These are phyloP conservation scores for Fusarium gaditjirri DNA, from an alignment of 2,329 filamentous ascomycete genomes.

Conservation along the genomic window DNA sequence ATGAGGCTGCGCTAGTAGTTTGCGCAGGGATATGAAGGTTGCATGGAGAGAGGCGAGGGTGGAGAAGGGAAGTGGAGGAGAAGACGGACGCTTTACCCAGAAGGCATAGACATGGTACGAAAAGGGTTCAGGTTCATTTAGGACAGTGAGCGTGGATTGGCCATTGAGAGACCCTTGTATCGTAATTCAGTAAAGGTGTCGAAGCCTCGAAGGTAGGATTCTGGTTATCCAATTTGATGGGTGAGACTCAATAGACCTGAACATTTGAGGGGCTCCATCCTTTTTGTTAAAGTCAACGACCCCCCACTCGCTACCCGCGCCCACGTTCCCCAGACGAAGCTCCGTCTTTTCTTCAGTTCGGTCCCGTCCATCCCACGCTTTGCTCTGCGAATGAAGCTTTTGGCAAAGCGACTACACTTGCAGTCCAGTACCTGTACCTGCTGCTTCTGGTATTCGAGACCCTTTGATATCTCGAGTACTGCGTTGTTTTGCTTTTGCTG, in stretches of 20 bases:
- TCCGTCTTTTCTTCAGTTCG: background rate
- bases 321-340: constrained; percentile 36
- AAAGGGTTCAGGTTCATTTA: constrained; percentile 33
- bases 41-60: constrained; percentile 30
- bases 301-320: constrained; percentile 38
- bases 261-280: constrained; percentile 13
- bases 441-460: constrained; percentile 18
- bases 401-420: constrained; percentile 2
- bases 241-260: constrained; percentile 1
- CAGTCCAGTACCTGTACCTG: background rate
- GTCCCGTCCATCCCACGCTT: constrained; percentile 34
- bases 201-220: constrained; percentile 3
- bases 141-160: constrained; percentile 21
- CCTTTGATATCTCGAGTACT: background rate
- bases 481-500: constrained; percentile 16
- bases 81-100: constrained; percentile 36
- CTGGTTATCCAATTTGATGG: constrained; percentile 4
- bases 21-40: constrained; percentile 32
- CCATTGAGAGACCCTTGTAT: background rate
- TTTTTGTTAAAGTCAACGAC: constrained; percentile 32
- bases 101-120: constrained; percentile 32
- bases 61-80: constrained; percentile 33
- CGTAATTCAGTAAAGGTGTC: background rate
- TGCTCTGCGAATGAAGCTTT: constrained; percentile 10
- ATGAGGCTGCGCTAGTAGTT: constrained; percentile 41